Conservation (phyloP, 495 filamentous ascomycete genomes). For the Aspergillus ellipticus region DNA sequence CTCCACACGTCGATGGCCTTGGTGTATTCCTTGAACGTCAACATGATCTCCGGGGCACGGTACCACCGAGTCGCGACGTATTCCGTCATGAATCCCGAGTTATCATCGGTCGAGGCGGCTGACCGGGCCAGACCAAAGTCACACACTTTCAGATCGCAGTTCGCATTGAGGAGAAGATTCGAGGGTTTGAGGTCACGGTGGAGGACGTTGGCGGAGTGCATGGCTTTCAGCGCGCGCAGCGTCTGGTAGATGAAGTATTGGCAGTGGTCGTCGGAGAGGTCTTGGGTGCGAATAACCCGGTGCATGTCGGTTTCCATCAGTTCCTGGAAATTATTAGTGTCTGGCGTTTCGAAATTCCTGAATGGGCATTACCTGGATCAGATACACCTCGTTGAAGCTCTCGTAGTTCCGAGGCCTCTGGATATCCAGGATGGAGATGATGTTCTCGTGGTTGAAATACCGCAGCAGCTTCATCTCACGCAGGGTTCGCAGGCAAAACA, state of each 20-base stretch:
- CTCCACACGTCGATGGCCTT: slow-evolving; percentile 99
- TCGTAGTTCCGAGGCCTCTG: slow-evolving; percentile 96
- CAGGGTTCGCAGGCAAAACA: slow-evolving; percentile 96
- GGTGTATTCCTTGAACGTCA: slow-evolving; percentile 99
- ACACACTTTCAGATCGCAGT: slow-evolving; percentile 98
- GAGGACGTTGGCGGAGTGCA: slow-evolving; percentile 98
- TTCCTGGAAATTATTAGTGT: slow-evolving; percentile 54
- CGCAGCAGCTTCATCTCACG: slow-evolving; percentile 99
- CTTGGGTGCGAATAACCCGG: slow-evolving; percentile 97
- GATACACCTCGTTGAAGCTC: slow-evolving; percentile 95
- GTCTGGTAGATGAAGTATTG: slow-evolving; percentile 99
- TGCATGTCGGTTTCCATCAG: slow-evolving; percentile 99
- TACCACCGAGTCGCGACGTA: slow-evolving; percentile 99
- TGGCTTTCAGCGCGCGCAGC: slow-evolving; percentile 93
- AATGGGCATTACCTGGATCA: slow-evolving; percentile 74
- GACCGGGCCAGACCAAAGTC: slow-evolving; percentile 96
- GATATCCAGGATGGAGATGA: slow-evolving; percentile 98
- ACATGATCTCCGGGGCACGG: slow-evolving; percentile 98
- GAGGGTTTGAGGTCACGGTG: slow-evolving; percentile 97
- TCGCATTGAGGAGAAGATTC: slow-evolving; percentile 94
- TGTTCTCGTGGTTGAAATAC: slow-evolving; percentile 99
- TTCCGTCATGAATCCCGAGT: slow-evolving; percentile 99
- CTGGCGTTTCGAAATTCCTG: background rate
- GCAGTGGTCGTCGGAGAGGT: slow-evolving; percentile 97
- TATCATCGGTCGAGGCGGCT: slow-evolving; percentile 92